These are phyloP conservation scores for Collybiopsis confluens DNA, from an alignment of 768 basidiomycete species.

Conservation along the genomic window DNA sequence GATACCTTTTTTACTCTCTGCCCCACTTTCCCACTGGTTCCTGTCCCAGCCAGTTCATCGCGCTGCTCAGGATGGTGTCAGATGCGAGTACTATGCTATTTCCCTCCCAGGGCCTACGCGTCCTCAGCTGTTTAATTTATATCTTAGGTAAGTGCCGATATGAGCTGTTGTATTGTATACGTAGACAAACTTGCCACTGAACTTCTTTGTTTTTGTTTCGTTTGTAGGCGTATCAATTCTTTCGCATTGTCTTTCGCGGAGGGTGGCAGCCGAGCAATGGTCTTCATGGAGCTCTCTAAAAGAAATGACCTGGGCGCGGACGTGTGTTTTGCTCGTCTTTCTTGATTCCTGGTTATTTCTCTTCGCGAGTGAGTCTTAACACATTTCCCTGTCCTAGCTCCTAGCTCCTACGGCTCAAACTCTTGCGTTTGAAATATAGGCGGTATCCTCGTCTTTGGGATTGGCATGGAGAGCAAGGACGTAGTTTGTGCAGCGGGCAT, in stretches of 20 bases:
- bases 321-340: not conserved
- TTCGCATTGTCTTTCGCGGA: conserved; percentile 1
- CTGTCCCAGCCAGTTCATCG: too few species aligned
- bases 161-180: too few species aligned
- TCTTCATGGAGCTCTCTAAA: not conserved
- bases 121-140: conserved; percentile 3
- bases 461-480: not conserved
- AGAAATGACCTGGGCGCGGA: conserved; percentile 1
- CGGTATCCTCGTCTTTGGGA: not conserved
- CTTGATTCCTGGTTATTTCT: conserved; percentile 5
- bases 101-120: too few species aligned
- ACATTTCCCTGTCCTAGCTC: not conserved
- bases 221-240: conserved; percentile 4
- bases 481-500: not conserved
- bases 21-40: too few species aligned
- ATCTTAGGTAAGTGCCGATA: conserved; percentile 14
- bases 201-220: too few species aligned
- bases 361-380: not conserved
- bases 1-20: too few species aligned
- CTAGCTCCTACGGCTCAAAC: too few species aligned
- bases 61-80: too few species aligned
- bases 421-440: not conserved
- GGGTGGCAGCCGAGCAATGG: not conserved
- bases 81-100: too few species aligned
- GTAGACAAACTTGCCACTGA: too few species aligned